Conservation (phyloP, 805 yeast species). For the Cyberlindnera mississippiensis region DNA sequence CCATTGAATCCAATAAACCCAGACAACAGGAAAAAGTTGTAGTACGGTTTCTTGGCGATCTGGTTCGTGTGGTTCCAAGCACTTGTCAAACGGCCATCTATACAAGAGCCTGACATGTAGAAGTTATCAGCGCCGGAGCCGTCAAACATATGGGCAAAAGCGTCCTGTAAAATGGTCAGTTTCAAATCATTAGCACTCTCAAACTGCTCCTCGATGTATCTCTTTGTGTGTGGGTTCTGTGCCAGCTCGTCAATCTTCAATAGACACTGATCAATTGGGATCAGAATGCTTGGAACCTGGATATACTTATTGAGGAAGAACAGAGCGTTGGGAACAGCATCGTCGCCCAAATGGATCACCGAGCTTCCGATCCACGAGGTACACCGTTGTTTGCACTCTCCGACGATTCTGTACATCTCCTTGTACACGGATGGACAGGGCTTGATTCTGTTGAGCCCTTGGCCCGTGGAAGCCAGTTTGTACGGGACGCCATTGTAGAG, state of each 20-base stretch:
- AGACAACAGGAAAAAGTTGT: slow-evolving; percentile 53
- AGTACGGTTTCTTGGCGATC: slow-evolving; percentile 63
- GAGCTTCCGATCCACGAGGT: slow-evolving; percentile 77
- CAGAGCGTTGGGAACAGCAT: slow-evolving; percentile 78
- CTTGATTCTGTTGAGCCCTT: slow-evolving; percentile 75
- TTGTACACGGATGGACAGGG: slow-evolving; percentile 65
- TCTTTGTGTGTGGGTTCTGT: slow-evolving; percentile 42
- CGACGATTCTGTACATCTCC: slow-evolving; percentile 64
- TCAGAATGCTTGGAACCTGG: slow-evolving; percentile 73
- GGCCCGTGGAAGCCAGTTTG: slow-evolving; percentile 68
- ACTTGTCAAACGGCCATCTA: slow-evolving; percentile 75
- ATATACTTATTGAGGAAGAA: slow-evolving; percentile 76
- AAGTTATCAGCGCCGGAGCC: slow-evolving; percentile 84
- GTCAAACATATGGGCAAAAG: slow-evolving; percentile 50
- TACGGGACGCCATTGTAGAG: slow-evolving; percentile 53
- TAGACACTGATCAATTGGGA: slow-evolving; percentile 63
- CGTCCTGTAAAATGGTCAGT: slow-evolving; percentile 38
- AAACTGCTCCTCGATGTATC: slow-evolving; percentile 56
- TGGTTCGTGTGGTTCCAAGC: slow-evolving; percentile 83
- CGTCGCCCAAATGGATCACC: slow-evolving; percentile 78
- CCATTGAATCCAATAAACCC: slow-evolving; percentile 80
- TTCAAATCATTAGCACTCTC: slow-evolving; percentile 52
- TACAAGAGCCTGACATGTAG: slow-evolving; percentile 80
- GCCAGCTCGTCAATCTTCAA: slow-evolving; percentile 50
- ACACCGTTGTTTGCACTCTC: slow-evolving; percentile 59